Conservation (phyloP, 208 protist species). For the Porcisia hertigi region DNA sequence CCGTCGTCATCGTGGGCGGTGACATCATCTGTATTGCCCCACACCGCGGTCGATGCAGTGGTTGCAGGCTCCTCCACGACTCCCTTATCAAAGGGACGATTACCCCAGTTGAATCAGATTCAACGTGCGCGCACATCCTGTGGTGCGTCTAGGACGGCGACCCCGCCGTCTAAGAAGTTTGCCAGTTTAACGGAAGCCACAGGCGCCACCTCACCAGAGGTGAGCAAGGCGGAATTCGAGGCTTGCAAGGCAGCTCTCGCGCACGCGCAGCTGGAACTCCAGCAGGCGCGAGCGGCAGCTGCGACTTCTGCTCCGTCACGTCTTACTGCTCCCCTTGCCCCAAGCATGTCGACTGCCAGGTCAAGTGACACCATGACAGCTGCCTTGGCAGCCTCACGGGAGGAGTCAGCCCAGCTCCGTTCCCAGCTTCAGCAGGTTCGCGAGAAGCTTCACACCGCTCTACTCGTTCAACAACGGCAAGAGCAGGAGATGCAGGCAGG, state of each 20-base stretch:
- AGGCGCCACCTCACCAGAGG: neutral
- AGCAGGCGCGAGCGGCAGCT: slow-evolving; percentile 33
- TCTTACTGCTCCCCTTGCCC: neutral
- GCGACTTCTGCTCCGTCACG: neutral
- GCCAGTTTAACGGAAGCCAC: neutral
- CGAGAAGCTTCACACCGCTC: slow-evolving; percentile 35
- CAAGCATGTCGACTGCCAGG: neutral
- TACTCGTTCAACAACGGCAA: slow-evolving; percentile 23
- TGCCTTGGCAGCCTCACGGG: slow-evolving; percentile 7
- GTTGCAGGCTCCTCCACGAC: neutral
- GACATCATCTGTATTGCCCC: neutral
- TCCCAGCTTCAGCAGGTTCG: slow-evolving; percentile 41
- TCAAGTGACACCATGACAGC: neutral
- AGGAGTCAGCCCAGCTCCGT: slow-evolving; percentile 29
- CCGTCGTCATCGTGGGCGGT: neutral
- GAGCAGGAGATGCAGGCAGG: slow-evolving; percentile 12
- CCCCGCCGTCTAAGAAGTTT: slow-evolving; percentile 1
- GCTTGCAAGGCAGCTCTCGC: slow-evolving; percentile 48
- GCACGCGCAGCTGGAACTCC: slow-evolving; percentile 46
- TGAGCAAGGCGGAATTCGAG: slow-evolving; percentile 27
- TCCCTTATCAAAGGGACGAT: neutral
- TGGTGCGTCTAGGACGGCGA: neutral
- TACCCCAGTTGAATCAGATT: slow-evolving; percentile 15
- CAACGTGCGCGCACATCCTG: neutral
- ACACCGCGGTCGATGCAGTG: slow-evolving; percentile 2